Conservation (phyloP, 2,329 filamentous ascomycete genomes). For the Ophiostoma angusticollis region DNA sequence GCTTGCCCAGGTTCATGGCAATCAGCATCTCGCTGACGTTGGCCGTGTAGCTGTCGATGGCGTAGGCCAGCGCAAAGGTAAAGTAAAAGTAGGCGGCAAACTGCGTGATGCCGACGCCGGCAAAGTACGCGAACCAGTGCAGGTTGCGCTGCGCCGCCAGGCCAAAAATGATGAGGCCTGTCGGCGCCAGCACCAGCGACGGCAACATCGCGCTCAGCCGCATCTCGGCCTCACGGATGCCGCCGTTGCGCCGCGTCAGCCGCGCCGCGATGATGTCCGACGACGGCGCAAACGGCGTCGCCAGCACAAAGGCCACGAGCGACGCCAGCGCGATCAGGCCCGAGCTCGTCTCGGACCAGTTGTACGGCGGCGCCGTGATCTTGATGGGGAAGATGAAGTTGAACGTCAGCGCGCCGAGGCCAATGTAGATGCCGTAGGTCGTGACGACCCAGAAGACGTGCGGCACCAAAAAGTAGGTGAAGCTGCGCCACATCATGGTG, state of each 20-base stretch:
- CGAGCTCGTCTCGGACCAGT: slow-evolving; percentile 30
- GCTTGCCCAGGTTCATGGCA: slow-evolving; percentile 44
- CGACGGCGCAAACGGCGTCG: slow-evolving; percentile 30
- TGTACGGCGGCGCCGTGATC: slow-evolving; percentile 31
- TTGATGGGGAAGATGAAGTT: slow-evolving; percentile 37
- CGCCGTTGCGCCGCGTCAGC: slow-evolving; percentile 29
- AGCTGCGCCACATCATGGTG: slow-evolving; percentile 30
- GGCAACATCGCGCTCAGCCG: slow-evolving; percentile 27
- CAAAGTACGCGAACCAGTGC: slow-evolving; percentile 35
- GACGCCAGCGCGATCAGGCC: slow-evolving; percentile 32
- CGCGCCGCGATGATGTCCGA: slow-evolving; percentile 31
- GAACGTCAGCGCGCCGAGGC: slow-evolving; percentile 35
- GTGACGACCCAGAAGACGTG: slow-evolving; percentile 37
- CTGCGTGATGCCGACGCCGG: slow-evolving; percentile 34
- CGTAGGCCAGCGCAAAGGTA: slow-evolving; percentile 46
- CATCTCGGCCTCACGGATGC: slow-evolving; percentile 37
- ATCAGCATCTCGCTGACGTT: slow-evolving; percentile 52
- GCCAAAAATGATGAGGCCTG: slow-evolving; percentile 31
- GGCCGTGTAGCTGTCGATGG: slow-evolving; percentile 44
- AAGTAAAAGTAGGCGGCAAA: slow-evolving; percentile 42
- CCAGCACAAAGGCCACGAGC: slow-evolving; percentile 24
- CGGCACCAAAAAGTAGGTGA: slow-evolving; percentile 34
- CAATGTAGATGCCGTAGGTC: slow-evolving; percentile 35
- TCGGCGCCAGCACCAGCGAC: slow-evolving; percentile 26
- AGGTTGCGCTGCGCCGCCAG: slow-evolving; percentile 25